Base-by-base conservation (phyloP, 495 filamentous ascomycete genomes). In the Lentithecium fluviatile region DNA sequence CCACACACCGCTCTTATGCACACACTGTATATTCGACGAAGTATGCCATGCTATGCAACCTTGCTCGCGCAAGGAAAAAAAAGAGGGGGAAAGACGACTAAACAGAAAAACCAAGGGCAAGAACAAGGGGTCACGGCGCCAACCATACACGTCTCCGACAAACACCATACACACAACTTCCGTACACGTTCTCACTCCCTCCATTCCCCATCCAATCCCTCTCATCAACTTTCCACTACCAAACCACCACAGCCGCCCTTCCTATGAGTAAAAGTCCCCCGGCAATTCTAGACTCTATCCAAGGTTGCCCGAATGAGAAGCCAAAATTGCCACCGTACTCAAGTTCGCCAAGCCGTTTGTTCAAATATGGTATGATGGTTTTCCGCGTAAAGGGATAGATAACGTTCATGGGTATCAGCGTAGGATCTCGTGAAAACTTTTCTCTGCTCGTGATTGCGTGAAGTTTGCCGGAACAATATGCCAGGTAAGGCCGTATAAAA, bases 351-450 rank as follows among this genome's bases (percentile, higher is more conserved):
- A 63, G 60, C 60, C 66, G 55, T 68, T 63, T 43, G 24, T 20
- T 6, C 13, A 15, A 20, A n/a, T 38, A 58, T 52, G 52, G 59
- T 67, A 64, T 64, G 65, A 64, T 64, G 59, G 60, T 64, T 52
- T 45, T 57, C 43, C 37, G 58, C 58, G 19, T 49, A 56, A 62
- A 67, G 67, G 65, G 40, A 43, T 43, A 70, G 70, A 62, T 59
- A 68, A 70, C 64, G 46, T 58, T 70, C 62, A 56, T 70, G 59
- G 70, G 70, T 70, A 66, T 66, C 66, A 67, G 57, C 46, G 62
- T 60, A 59, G 64, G 54, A 64, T 58, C 29, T 70, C 66, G 62
- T 70, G 65, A 70, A 70, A 67, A 67, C 63, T 65, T 68, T 70
- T 62, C 37, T 51, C 40, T 23, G 49, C 55, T 63, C 57, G 59